phyloP scores from a whole-genome alignment of 1,284 basidiomycete genomes.

The Wolfiporia cocos region DNA sequence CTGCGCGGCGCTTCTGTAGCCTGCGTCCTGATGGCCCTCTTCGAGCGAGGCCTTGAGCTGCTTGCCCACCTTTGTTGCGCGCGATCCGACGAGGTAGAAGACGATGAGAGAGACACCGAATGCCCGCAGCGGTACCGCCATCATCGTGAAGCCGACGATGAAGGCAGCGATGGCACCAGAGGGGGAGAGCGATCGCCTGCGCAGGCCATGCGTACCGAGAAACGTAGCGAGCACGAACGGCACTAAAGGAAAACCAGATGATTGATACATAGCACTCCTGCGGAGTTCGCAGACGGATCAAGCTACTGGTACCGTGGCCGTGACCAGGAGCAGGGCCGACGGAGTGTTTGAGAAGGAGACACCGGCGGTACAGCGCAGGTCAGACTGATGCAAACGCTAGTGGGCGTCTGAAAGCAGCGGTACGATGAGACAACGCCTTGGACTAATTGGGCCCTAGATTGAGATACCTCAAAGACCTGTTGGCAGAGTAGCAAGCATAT shows the following conservation, averaged over 20 bases:
- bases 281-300: too few relatives aligned
- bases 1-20: conserved; percentile 73
- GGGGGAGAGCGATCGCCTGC: conserved; percentile 57
- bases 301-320: too few relatives aligned
- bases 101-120: conserved; percentile 75
- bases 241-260: conserved; percentile 19
- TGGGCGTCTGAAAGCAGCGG: neutral
- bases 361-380: neutral
- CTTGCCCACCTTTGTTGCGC: conserved; percentile 82
- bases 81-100: conserved; percentile 80
- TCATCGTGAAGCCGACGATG: conserved; percentile 61
- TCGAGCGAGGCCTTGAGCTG: conserved; percentile 72
- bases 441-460: too few relatives aligned
- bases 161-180: conserved; percentile 76
- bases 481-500: too few relatives aligned
- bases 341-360: neutral
- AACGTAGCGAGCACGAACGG: conserved; percentile 36
- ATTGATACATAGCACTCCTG: neutral
- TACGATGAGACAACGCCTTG: too few relatives aligned
- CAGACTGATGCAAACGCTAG: neutral
- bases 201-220: conserved; percentile 44
- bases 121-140: conserved; percentile 52
- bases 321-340: too few relatives aligned
- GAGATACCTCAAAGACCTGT: too few relatives aligned
- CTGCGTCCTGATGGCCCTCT: conserved; percentile 65